Evolutionary conservation across 2,329 filamentous ascomycete species (phyloP), one percentile per base, ranked within the genome.

Genomic region (Fusarium xyrophilum): DNA sequence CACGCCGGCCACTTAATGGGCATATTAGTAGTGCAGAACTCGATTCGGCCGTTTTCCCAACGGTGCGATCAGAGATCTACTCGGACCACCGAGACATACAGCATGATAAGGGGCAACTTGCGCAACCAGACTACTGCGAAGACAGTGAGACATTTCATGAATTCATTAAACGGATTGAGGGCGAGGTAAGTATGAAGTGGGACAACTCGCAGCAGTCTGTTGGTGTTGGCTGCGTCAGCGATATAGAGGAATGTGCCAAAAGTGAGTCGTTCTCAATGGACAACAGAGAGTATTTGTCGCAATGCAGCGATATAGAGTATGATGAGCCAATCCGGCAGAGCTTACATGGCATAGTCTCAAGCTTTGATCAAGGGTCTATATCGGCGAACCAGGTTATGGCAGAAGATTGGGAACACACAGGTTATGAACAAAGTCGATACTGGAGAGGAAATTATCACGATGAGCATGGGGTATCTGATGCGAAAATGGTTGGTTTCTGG

Each of bases 401-500:
- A 15, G 52, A 19, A n/a, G 17, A 30, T n/a, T 42, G 43, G 46
- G 19, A 25, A 25, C 23, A 27, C 21, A n/a, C 17, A 17, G 25
- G 19, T 12, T 38, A 32, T 19, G n/a, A 27, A 48, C 35, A n/a
- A 43, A 33, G 23, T 36, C 32, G 25, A 30, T 32, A 30, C 32
- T 56, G 28, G 30, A 25, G 23, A 35, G 19, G 32, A 25, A 27
- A 33, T 25, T 44, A 25, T 44, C 15, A 39, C 32, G 27, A 30
- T 19, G 47, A 33, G 7, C n/a, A n/a, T 11, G 39, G 9, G 23
- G 33, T 13, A 35, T 50, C 56, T 33, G 64, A 74, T 33, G 38
- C 55, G 21, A 77, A 79, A 43, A 78, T 80, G 76, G 63, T 70
- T 33, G 69, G 59, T 13, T 83, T 82, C 65, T 83, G 81, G 82